Evolutionary conservation across 2,329 filamentous ascomycete species (phyloP), one percentile per base, ranked within the genome.

Genomic region (Coniochaeta sp.): DNA sequence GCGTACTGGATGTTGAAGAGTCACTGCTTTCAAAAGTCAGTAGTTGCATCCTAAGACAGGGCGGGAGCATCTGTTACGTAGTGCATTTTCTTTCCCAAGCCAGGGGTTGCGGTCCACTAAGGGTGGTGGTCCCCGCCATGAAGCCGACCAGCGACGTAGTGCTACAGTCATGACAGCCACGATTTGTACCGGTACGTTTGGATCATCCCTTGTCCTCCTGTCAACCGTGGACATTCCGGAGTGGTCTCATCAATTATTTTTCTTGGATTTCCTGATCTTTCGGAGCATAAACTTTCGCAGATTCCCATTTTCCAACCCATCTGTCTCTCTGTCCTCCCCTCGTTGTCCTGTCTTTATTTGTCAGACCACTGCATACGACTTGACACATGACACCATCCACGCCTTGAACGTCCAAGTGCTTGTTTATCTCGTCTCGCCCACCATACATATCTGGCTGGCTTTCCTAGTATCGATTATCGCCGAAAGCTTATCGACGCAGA

Each of bases 111-210:
- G 22, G 7, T 31, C 47, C 9, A 26, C 47, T 28, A 31, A n/a
- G n/a, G n/a, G 22, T 8, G 22, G n/a, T n/a, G 47, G 14, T 52
- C 47, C 47, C 47, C 47, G 14, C 47, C 47, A 16, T 31, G 34
- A 36, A 36, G 34, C 34, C 34, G 34, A n/a, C 34, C 9, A 36
- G 6, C 34, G 3, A 36, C 34, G 34, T 57, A 36, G 54, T 38
- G 31, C 24, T 38, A 57, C 54, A 57, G 33, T 57, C 54, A 57
- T 57, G 54, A 57, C 54, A 38, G 16, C n/a, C 34, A 52, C 17
- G 52, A 56, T 26, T 55, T 57, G 54, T 57, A 57, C n/a, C 19
- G 28, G 54, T 57, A 57, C 54, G 1, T 5, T 22, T 17, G n/a
- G 16, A 57, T 38, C 54, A 38, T 57, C 14, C 54, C 52, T 11